Conservation (phyloP, 2,329 filamentous ascomycete species). For the Bipolaris bicolor region DNA sequence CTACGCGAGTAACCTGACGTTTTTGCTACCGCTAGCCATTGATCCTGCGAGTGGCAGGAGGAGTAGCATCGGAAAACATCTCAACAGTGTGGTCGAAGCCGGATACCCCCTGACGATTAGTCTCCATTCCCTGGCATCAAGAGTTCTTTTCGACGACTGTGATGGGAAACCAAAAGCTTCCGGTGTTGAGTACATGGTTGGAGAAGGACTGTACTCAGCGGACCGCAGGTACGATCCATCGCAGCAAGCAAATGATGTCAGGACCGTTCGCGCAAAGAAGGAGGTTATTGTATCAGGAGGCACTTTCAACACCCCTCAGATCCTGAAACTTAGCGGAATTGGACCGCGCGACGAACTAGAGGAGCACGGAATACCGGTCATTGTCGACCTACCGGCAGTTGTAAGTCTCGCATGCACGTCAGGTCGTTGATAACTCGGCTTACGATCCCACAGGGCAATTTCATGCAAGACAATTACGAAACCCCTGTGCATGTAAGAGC, state of each 20-base stretch:
- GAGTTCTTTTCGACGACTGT: background rate
- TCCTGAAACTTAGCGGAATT: conserved; percentile 68
- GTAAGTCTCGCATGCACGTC: background rate
- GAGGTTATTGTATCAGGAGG: conserved; percentile 49
- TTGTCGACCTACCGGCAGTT: conserved; percentile 33
- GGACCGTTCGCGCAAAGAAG: conserved; percentile 22
- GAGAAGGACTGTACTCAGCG: conserved; percentile 48
- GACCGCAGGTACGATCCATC: conserved; percentile 44
- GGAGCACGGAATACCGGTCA: conserved; percentile 58
- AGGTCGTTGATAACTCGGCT: background rate
- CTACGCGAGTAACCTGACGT: background rate
- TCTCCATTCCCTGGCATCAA: conserved; percentile 23
- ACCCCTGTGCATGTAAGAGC: background rate
- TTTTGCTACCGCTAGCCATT: background rate
- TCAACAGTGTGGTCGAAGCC: background rate
- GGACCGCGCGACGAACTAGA: conserved; percentile 61
- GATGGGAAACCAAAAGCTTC: conserved; percentile 54
- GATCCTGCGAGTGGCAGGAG: background rate
- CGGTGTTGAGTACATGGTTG: conserved; percentile 49
- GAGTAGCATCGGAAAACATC: conserved; percentile 45
- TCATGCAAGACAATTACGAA: conserved; percentile 5
- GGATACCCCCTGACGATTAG: conserved; percentile 62
- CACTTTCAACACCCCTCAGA: conserved; percentile 66
- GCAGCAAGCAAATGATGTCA: conserved; percentile 34
- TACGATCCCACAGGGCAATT: background rate